Evolutionary conservation across 352 stramenopile species (phyloP), one percentile per base, ranked within the genome.

Genomic region (Blastocystis sp.): DNA sequence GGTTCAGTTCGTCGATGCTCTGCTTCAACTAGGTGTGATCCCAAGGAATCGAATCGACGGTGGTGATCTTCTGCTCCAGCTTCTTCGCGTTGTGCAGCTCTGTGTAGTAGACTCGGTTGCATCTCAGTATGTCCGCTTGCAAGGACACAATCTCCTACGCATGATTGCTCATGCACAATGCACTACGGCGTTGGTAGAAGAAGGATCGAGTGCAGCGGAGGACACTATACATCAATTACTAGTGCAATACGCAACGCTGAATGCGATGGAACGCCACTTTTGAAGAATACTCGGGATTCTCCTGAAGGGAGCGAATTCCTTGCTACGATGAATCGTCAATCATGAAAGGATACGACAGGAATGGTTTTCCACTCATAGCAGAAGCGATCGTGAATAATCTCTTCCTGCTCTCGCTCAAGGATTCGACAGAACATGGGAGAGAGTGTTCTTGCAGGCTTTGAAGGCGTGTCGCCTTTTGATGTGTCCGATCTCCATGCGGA

Each of bases 1-100:
- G 19, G 11, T 68, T 66, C 74, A 84, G 14, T 48, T 84, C 74
- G 19, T 54, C 57, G 38, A 84, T 68, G 61, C 57, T 84, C 14
- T 59, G 52, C 48, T 84, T 84, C 19, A 84, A 40, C 74, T 84
- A 84, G 9, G 57, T 42, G 45, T 42, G 38, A 69, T 19, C 10
- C 10, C 19, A 14, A 1, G 24, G 4, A 17, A 24, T 14, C 11
- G 21, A 52, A 0, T 4, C 2, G 9, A 84, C 74, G 14, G 74
- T 42, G 42, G 43, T 52, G 40, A 84, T 61, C 48, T 69, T 62
- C 6, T 52, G 11, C n/a, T 69, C 66, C 10, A 84, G 11, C 57
- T 28, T 10, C n/a, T 68, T 84, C 10, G 43, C 19, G 9, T 60
- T 84, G 11, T 28, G 54, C 40, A 69, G 19, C 0, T 63, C 28